A percentile compares a stretch with the other conserved stretches of the same genome.
phyloP scores from a whole-genome alignment of 2,329 filamentous ascomycete genomes.

The Aspergillus ochraceoroseus region DNA sequence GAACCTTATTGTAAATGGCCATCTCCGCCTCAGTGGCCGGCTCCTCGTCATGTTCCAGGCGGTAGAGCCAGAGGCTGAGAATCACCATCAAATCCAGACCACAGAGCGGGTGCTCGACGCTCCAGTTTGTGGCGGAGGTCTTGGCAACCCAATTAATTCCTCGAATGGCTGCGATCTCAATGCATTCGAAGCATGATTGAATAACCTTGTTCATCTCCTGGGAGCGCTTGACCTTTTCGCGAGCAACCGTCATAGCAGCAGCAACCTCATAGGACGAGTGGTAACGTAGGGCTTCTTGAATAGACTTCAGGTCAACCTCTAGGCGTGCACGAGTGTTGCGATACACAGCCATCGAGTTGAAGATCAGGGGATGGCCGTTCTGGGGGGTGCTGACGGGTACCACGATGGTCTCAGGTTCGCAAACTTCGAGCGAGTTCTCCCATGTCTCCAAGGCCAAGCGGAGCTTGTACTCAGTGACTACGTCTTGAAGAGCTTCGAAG shows the following conservation, averaged over 20 bases:
- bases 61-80: constrained; percentile 95
- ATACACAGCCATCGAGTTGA: constrained; percentile 97
- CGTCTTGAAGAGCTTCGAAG: constrained; percentile 93
- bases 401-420: constrained; percentile 82
- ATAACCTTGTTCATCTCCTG: constrained; percentile 99
- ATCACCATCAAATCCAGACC: constrained; percentile 97
- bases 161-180: constrained; percentile 89
- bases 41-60: constrained; percentile 98
- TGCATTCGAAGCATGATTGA: constrained; percentile 94
- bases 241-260: constrained; percentile 89
- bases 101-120: constrained; percentile 93
- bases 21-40: constrained; percentile 48
- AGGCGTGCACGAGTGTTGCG: constrained; percentile 87
- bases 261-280: constrained; percentile 97
- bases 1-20: constrained; percentile 61
- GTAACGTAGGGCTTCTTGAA: constrained; percentile 93
- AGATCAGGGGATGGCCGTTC: constrained; percentile 91
- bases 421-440: constrained; percentile 92
- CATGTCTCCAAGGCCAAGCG: constrained; percentile 94
- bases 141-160: constrained; percentile 97
- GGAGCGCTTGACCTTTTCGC: constrained; percentile 89
- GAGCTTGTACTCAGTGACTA: constrained; percentile 97
- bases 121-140: constrained; percentile 97
- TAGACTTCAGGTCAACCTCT: constrained; percentile 89
- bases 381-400: constrained; percentile 90